Evolutionary conservation across 2,329 filamentous ascomycete species (phyloP).

Genomic region (Laburnicola sp.): DNA sequence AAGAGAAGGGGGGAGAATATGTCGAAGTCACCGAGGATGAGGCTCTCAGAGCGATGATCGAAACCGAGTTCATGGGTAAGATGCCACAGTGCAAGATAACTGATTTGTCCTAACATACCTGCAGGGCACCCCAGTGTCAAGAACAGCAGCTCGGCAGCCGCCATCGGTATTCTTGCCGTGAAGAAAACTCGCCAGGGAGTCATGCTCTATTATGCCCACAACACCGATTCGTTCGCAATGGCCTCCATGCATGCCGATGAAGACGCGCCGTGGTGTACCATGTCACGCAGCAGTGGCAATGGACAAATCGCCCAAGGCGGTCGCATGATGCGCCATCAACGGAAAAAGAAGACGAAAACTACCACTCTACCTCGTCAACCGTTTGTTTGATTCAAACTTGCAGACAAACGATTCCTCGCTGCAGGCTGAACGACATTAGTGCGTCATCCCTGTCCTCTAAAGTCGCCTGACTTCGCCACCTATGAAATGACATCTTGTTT

Average conservation of each 20-base stretch:
- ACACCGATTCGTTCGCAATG: slow-evolving; percentile 85
- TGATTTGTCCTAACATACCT: slow-evolving; percentile 10
- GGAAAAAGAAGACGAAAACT: slow-evolving; percentile 36
- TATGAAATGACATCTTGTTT: not conserved
- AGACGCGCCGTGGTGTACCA: slow-evolving; percentile 73
- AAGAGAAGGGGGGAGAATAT: slow-evolving; percentile 62
- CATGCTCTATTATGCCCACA: slow-evolving; percentile 92
- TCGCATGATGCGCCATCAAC: slow-evolving; percentile 51
- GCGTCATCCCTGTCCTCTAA: not conserved
- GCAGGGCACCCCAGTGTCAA: slow-evolving; percentile 76
- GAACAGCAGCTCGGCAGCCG: slow-evolving; percentile 77
- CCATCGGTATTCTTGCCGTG: slow-evolving; percentile 87
- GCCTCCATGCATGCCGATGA: slow-evolving; percentile 87
- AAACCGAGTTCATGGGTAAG: slow-evolving; percentile 83
- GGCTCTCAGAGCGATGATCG: slow-evolving; percentile 74
- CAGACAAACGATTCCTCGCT: not conserved
- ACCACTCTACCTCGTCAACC: not conserved
- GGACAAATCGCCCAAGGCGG: slow-evolving; percentile 59
- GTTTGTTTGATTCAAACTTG: not conserved
- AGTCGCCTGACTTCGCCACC: not conserved
- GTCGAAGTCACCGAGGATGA: slow-evolving; percentile 75
- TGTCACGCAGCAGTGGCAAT: slow-evolving; percentile 72
- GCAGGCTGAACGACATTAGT: not conserved
- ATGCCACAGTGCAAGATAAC: not conserved
- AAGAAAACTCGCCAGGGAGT: slow-evolving; percentile 79